A percentile compares a stretch with the other conserved stretches of the same genome.
These are phyloP conservation scores for Blastobotrys peoriensis DNA, from an alignment of 805 yeast genomes.

Conservation along the genomic window DNA sequence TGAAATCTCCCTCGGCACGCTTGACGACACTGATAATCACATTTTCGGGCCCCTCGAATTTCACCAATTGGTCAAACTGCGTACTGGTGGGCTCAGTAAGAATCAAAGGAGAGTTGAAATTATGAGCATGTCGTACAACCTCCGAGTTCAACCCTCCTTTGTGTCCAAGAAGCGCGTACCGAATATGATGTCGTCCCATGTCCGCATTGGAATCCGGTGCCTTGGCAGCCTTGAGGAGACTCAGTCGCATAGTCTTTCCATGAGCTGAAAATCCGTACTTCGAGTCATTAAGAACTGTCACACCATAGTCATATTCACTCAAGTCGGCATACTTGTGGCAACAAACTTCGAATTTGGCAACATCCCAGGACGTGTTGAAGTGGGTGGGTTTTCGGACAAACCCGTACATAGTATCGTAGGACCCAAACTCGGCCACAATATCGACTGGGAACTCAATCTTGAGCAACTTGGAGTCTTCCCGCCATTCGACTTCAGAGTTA, in stretches of 20 bases:
- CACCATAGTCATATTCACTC: conserved; percentile 81
- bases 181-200: conserved; percentile 82
- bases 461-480: conserved; percentile 76
- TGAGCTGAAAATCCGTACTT: conserved; percentile 92
- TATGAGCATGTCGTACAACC: conserved; percentile 68
- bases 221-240: conserved; percentile 82
- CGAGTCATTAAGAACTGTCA: conserved; percentile 71
- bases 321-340: conserved; percentile 90
- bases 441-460: conserved; percentile 94
- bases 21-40: conserved; percentile 71
- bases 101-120: conserved; percentile 57
- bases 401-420: conserved; percentile 92
- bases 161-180: conserved; percentile 82
- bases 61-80: conserved; percentile 20
- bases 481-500: conserved; percentile 69
- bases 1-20: conserved; percentile 76
- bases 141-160: conserved; percentile 54
- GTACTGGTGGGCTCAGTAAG: conserved; percentile 13
- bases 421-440: conserved; percentile 66
- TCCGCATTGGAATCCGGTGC: conserved; percentile 94
- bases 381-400: conserved; percentile 88
- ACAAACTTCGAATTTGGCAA: conserved; percentile 93
- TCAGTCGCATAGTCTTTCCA: conserved; percentile 81
- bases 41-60: conserved; percentile 46
- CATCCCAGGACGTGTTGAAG: conserved; percentile 91